phyloP scores from a whole-genome alignment of 2,329 filamentous ascomycete genomes.

The Neonectria punicea region DNA sequence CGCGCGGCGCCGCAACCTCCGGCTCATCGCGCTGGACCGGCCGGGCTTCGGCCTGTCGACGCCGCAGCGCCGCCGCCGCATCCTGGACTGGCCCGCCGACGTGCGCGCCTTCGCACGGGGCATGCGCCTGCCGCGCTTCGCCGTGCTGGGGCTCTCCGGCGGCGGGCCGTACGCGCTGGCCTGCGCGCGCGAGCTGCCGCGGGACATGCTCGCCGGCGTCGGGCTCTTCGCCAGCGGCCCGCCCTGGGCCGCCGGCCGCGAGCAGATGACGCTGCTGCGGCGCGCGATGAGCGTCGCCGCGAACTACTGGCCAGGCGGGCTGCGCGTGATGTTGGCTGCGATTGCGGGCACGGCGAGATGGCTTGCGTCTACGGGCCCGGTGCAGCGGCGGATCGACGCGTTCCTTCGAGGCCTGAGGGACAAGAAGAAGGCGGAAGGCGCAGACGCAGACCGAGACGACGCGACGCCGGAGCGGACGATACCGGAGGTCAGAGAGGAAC shows the following conservation, averaged over 20 bases:
- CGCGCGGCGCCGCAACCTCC: constrained; percentile 42
- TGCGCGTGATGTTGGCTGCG: constrained; percentile 29
- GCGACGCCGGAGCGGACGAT: constrained; percentile 5
- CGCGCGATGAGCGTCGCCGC: constrained; percentile 34
- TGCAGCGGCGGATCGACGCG: constrained; percentile 16
- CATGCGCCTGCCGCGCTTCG: constrained; percentile 42
- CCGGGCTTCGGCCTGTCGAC: constrained; percentile 56
- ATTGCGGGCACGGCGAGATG: constrained; percentile 8
- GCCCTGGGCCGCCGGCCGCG: constrained; percentile 48
- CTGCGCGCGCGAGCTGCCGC: constrained; percentile 46
- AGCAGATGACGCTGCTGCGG: constrained; percentile 43
- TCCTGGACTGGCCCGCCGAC: constrained; percentile 50
- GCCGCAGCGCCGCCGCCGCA: constrained; percentile 44
- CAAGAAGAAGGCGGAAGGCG: constrained; percentile 4
- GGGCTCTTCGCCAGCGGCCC: constrained; percentile 50
- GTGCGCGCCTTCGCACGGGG: constrained; percentile 44
- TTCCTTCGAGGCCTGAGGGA: constrained; percentile 27
- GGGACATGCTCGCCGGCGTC: constrained; percentile 46
- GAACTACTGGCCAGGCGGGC: constrained; percentile 36
- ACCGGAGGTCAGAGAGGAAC: constrained; percentile 39
- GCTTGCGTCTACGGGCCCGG: constrained; percentile 21
- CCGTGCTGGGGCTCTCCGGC: constrained; percentile 49
- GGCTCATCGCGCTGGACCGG: constrained; percentile 53
- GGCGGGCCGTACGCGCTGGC: constrained; percentile 52
- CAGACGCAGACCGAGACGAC: background rate